These are phyloP conservation scores for Thelonectria blattea DNA, from an alignment of 2,329 filamentous ascomycete species.

Conservation along the genomic window DNA sequence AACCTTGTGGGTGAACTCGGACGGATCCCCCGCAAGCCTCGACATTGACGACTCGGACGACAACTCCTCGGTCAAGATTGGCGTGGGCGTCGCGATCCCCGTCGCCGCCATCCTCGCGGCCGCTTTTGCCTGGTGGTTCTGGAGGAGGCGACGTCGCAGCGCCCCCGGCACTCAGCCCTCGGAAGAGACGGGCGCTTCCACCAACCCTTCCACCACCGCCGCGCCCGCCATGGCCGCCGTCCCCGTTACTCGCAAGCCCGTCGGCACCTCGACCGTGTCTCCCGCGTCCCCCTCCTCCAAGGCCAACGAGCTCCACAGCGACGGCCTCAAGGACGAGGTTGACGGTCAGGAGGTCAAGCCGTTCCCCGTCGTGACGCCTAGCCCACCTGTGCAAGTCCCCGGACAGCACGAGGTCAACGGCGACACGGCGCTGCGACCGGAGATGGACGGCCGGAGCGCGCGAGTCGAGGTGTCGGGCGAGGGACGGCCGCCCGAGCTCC, in stretches of 20 bases:
- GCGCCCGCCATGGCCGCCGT: slow-evolving; percentile 20
- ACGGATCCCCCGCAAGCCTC: slow-evolving; percentile 26
- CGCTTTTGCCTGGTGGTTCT: slow-evolving; percentile 25
- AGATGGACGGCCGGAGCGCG: slow-evolving; percentile 31
- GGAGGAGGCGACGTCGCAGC: slow-evolving; percentile 24
- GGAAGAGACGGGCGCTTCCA: slow-evolving; percentile 16
- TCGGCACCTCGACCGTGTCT: slow-evolving; percentile 26
- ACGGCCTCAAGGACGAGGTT: slow-evolving; percentile 24
- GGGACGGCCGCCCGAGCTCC: slow-evolving; percentile 25
- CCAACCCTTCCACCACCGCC: not conserved
- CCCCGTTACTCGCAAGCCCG: slow-evolving; percentile 27
- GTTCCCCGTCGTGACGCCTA: slow-evolving; percentile 25
- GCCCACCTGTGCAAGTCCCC: slow-evolving; percentile 26
- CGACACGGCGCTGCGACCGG: slow-evolving; percentile 24
- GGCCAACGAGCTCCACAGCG: slow-evolving; percentile 29
- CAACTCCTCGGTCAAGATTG: slow-evolving; percentile 29
- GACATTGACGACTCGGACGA: slow-evolving; percentile 17
- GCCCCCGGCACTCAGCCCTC: slow-evolving; percentile 16
- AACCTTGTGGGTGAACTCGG: slow-evolving; percentile 30
- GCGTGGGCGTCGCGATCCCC: slow-evolving; percentile 28
- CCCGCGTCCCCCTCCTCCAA: slow-evolving; percentile 30
- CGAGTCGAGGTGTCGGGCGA: slow-evolving; percentile 30
- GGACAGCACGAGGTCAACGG: slow-evolving; percentile 34
- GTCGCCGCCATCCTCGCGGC: slow-evolving; percentile 19
- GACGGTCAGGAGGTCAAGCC: slow-evolving; percentile 23